A percentile compares a stretch with the other conserved stretches of the same genome.
These are phyloP conservation scores for Cladosporium sp. DNA, from an alignment of 2,329 filamentous ascomycete species.

Conservation along the genomic window DNA sequence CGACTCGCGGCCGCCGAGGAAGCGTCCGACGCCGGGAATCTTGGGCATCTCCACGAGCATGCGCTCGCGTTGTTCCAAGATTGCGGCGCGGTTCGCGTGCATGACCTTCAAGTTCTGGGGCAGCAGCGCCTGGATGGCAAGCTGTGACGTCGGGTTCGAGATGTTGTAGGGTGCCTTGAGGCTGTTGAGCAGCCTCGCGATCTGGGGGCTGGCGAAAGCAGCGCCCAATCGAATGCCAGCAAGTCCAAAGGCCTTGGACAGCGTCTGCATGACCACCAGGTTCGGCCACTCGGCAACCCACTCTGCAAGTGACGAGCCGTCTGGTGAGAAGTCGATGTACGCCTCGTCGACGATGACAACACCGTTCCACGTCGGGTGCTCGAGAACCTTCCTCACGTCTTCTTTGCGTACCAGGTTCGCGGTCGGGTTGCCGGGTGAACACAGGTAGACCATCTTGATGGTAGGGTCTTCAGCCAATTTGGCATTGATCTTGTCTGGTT, in stretches of 20 bases:
- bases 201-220: slow-evolving; percentile 68
- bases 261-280: slow-evolving; percentile 93
- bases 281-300: slow-evolving; percentile 93
- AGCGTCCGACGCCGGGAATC: slow-evolving; percentile 70
- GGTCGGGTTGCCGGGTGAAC: slow-evolving; percentile 92
- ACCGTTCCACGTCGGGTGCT: slow-evolving; percentile 91
- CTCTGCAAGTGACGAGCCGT: slow-evolving; percentile 74
- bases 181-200: slow-evolving; percentile 78
- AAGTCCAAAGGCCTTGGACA: slow-evolving; percentile 96
- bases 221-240: slow-evolving; percentile 87
- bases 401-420: slow-evolving; percentile 69
- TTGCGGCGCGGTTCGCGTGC: slow-evolving; percentile 60
- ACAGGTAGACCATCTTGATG: slow-evolving; percentile 88
- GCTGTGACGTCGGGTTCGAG: slow-evolving; percentile 74
- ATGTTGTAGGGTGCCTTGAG: slow-evolving; percentile 97
- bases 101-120: slow-evolving; percentile 65
- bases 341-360: slow-evolving; percentile 91
- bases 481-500: slow-evolving; percentile 61
- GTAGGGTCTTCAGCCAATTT: slow-evolving; percentile 56
- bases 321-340: slow-evolving; percentile 87
- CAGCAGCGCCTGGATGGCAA: slow-evolving; percentile 69
- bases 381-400: slow-evolving; percentile 66
- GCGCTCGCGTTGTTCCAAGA: slow-evolving; percentile 71
- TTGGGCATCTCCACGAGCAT: slow-evolving; percentile 66
- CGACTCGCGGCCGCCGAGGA: slow-evolving; percentile 71